phyloP scores from a whole-genome alignment of 1,284 basidiomycete species.

The Apiotrichum brassicae region DNA sequence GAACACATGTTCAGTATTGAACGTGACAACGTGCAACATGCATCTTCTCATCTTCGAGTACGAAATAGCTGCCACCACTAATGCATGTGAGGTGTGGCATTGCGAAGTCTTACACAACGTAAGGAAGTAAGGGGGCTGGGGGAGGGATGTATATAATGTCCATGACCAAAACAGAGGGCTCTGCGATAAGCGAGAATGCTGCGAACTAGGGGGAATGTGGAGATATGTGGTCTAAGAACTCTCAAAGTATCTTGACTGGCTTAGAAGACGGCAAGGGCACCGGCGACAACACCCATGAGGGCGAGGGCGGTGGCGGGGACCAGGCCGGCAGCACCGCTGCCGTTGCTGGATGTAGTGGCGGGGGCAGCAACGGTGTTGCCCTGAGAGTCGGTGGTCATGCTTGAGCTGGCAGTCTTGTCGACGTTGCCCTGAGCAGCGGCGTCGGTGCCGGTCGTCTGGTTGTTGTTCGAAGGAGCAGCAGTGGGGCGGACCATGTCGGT shows the following conservation, averaged over 20 bases:
- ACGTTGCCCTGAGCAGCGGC: constrained; percentile 1
- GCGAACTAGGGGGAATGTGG: neutral
- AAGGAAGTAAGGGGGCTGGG: neutral
- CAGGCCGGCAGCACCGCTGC: constrained; percentile 5
- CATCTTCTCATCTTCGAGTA: no score
- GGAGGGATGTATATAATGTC: neutral
- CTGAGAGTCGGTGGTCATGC: neutral
- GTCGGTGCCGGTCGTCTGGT: constrained; percentile 10
- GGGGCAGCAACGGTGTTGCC: constrained; percentile 2
- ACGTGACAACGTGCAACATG: no score
- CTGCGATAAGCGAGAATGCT: neutral
- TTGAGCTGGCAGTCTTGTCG: neutral
- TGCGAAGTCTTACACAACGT: neutral
- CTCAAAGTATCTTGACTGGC: no score
- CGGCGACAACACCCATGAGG: constrained; percentile 14
- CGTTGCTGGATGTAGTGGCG: neutral
- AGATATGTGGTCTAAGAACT: no score
- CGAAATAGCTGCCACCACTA: neutral
- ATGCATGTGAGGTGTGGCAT: constrained; percentile 1
- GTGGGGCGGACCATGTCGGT: constrained; percentile 6
- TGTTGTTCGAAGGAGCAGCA: neutral
- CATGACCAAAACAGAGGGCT: neutral
- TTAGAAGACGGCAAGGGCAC: constrained; percentile 28
- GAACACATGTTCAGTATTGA: no score
- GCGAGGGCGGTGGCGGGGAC: constrained; percentile 7